A percentile compares a stretch with the other conserved stretches of the same genome.
phyloP scores from a whole-genome alignment of 2,329 filamentous ascomycete genomes.

The Raffaelea deltoideospora region DNA sequence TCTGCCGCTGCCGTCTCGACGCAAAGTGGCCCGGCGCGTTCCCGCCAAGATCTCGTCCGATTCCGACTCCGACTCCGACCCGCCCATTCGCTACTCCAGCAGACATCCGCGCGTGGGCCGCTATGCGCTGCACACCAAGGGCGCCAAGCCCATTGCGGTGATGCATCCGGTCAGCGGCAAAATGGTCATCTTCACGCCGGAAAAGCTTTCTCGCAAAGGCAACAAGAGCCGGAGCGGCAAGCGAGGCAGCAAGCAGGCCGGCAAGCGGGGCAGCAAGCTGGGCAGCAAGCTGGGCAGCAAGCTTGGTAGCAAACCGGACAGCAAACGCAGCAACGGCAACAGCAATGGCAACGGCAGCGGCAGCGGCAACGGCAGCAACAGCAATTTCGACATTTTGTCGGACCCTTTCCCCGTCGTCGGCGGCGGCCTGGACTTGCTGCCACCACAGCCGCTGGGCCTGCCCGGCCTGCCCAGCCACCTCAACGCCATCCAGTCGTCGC shows the following conservation, averaged over 20 bases:
- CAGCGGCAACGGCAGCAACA: not conserved
- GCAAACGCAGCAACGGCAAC: not conserved
- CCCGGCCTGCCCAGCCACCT: no score
- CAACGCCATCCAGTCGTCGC: constrained; percentile 25
- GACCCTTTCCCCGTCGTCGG: not conserved
- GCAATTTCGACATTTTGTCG: not conserved
- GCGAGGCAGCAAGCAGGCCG: no score
- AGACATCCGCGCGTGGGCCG: constrained; percentile 39
- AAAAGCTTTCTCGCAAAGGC: no score
- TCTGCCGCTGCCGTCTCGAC: constrained; percentile 27
- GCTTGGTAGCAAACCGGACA: no score
- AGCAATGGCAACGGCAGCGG: not conserved
- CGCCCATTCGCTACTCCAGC: constrained; percentile 28
- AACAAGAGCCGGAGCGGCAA: no score
- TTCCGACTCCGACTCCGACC: constrained; percentile 36
- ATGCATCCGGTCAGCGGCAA: constrained; percentile 41
- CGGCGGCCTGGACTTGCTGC: constrained; percentile 16
- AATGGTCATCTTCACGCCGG: constrained; percentile 49
- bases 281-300: no score
- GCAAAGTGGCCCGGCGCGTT: constrained; percentile 23
- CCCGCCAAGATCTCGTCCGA: constrained; percentile 26
- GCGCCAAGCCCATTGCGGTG: constrained; percentile 43
- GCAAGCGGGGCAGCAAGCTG: no score
- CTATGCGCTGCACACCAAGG: constrained; percentile 37
- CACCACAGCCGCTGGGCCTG: no score